These are phyloP conservation scores for Furcasterigmium furcatum DNA, from an alignment of 2,329 filamentous ascomycete species.

Conservation along the genomic window DNA sequence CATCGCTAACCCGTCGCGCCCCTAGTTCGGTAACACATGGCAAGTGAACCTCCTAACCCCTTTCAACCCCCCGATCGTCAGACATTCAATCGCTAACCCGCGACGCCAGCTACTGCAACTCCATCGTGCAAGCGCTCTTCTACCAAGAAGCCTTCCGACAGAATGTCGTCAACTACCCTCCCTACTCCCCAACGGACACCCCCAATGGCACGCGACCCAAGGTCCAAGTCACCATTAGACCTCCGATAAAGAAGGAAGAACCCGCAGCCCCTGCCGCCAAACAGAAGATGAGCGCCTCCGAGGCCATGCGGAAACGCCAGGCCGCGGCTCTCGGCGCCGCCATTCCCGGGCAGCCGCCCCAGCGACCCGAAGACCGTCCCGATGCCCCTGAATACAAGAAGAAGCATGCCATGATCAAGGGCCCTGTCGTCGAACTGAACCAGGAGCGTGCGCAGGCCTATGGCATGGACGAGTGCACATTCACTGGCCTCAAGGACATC, in stretches of 20 bases:
- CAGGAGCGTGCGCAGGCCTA: conserved; percentile 78
- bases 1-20: conserved; percentile 28
- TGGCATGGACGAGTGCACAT: conserved; percentile 92
- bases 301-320: conserved; percentile 54
- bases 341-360: conserved; percentile 48
- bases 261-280: conserved; percentile 33
- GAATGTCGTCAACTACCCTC: conserved; percentile 88
- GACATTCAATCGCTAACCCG: conserved; percentile 93
- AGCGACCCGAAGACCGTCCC: conserved; percentile 83
- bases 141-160: conserved; percentile 93
- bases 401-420: conserved; percentile 85
- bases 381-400: conserved; percentile 98
- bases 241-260: conserved; percentile 47
- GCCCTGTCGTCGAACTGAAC: conserved; percentile 81
- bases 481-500: conserved; percentile 93
- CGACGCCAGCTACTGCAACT: conserved; percentile 97
- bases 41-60: conserved; percentile 80
- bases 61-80: conserved; percentile 96
- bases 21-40: conserved; percentile 96
- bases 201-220: conserved; percentile 56
- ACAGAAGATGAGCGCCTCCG: conserved; percentile 51
- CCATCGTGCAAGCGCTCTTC: conserved; percentile 94
- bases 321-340: conserved; percentile 52
- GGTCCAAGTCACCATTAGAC: conserved; percentile 60
- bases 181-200: conserved; percentile 65